These are phyloP conservation scores for Phytophthora lateralis DNA, from an alignment of 352 stramenopile genomes.

Conservation along the genomic window DNA sequence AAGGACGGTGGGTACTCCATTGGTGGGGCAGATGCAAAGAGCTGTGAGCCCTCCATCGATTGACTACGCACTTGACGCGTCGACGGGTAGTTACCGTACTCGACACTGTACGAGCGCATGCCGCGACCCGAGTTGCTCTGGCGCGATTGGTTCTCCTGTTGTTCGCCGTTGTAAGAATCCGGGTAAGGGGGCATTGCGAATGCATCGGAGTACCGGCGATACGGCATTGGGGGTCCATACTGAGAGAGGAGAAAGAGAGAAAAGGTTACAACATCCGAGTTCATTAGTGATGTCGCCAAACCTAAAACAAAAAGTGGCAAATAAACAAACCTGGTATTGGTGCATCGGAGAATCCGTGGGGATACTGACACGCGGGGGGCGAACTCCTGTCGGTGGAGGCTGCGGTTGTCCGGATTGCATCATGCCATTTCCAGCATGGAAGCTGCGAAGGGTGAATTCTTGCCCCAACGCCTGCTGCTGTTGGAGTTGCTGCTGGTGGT, in stretches of 20 bases:
- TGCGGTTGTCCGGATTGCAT: constrained; percentile 45
- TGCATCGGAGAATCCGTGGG: constrained; percentile 70
- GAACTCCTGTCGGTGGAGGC: constrained; percentile 40
- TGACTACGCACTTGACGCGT: constrained; percentile 70
- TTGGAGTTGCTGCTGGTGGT: constrained; percentile 55
- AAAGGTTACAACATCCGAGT: neutral
- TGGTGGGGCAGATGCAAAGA: constrained; percentile 53
- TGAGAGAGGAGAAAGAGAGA: constrained; percentile 8
- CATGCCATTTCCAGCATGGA: constrained; percentile 48
- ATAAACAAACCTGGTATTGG: constrained; percentile 62
- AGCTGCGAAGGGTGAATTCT: constrained; percentile 70
- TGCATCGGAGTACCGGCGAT: constrained; percentile 78
- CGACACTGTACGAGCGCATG: constrained; percentile 81
- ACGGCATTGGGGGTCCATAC: constrained; percentile 59
- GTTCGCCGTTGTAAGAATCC: constrained; percentile 54
- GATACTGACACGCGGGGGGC: constrained; percentile 73
- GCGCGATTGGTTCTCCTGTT: constrained; percentile 57
- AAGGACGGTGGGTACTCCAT: constrained; percentile 62
- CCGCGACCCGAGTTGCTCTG: constrained; percentile 51
- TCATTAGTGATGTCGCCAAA: constrained; percentile 8
- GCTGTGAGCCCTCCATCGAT: constrained; percentile 72
- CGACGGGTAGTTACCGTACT: constrained; percentile 61
- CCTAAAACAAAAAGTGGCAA: neutral
- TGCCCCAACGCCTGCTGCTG: constrained; percentile 40
- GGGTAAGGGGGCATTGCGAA: constrained; percentile 67